Conservation (phyloP, 148 eudicot genomes). For the Cornus kousa region DNA sequence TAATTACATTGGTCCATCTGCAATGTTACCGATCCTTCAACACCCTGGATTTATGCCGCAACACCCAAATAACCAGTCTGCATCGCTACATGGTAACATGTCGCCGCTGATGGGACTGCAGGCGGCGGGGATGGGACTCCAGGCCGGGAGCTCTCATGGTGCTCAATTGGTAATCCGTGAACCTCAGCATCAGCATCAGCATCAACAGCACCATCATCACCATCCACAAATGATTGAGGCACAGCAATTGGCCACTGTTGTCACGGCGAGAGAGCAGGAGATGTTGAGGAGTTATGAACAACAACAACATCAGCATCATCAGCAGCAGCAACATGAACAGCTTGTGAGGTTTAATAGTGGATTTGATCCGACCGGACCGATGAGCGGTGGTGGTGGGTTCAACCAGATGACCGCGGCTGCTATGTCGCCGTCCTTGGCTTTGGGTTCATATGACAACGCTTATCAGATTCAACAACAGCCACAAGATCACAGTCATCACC, state of each 20-base stretch:
- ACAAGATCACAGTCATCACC: constrained; percentile 21
- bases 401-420: constrained; percentile 25
- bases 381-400: constrained; percentile 21
- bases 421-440: constrained; percentile 42
- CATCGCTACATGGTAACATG: constrained; percentile 32
- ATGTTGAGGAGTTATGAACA: constrained; percentile 51
- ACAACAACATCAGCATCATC: constrained; percentile 27
- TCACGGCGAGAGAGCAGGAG: constrained; percentile 51
- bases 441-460: constrained; percentile 37
- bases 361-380: constrained; percentile 35
- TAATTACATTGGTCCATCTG: constrained; percentile 53
- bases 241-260: constrained; percentile 45
- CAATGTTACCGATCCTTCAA: constrained; percentile 46
- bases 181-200: constrained; percentile 40
- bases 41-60: constrained; percentile 27
- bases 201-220: constrained; percentile 39
- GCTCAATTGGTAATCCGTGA: constrained; percentile 33
- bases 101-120: constrained; percentile 38
- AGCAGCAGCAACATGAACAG: constrained; percentile 30
- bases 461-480: constrained; percentile 46
- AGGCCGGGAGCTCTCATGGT: constrained; percentile 17
- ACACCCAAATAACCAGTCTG: constrained; percentile 19
- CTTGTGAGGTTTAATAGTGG: constrained; percentile 41
- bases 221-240: constrained; percentile 38
- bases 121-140: constrained; percentile 27